These are phyloP conservation scores for Vigna angularis DNA, from an alignment of 306 rosid species.

Conservation along the genomic window DNA sequence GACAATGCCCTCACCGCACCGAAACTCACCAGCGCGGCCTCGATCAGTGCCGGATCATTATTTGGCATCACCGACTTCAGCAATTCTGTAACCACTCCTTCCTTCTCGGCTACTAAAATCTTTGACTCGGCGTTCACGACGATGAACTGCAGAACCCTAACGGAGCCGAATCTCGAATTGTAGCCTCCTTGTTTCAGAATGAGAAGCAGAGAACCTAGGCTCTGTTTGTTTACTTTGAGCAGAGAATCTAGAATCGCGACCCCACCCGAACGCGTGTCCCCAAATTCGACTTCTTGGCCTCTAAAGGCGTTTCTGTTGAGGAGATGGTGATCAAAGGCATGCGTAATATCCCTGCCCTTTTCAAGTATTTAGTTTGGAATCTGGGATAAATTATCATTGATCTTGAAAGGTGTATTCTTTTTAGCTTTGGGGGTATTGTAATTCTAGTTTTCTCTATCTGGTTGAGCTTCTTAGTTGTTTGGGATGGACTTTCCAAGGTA, in stretches of 20 bases:
- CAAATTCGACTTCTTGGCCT: no score
- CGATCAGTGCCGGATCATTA: constrained; percentile 56
- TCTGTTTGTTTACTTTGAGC: constrained; percentile 45
- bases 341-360: not conserved
- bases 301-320: not conserved
- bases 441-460: constrained; percentile 20
- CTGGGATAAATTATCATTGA: not conserved
- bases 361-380: not conserved
- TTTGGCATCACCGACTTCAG: constrained; percentile 52
- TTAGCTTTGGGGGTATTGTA: not conserved
- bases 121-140: constrained; percentile 62
- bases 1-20: constrained; percentile 57
- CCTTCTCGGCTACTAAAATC: constrained; percentile 60
- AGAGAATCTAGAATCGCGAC: not conserved
- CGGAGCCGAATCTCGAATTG: constrained; percentile 60
- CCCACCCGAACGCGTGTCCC: no score
- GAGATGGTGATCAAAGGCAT: not conserved
- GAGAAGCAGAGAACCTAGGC: constrained; percentile 59
- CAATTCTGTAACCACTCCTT: constrained; percentile 57
- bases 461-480: not conserved
- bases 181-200: constrained; percentile 56
- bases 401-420: not conserved
- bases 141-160: constrained; percentile 53
- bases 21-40: constrained; percentile 52
- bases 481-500: not conserved